phyloP scores from a whole-genome alignment of 2,329 filamentous ascomycete genomes.

The Knufia petricola region DNA sequence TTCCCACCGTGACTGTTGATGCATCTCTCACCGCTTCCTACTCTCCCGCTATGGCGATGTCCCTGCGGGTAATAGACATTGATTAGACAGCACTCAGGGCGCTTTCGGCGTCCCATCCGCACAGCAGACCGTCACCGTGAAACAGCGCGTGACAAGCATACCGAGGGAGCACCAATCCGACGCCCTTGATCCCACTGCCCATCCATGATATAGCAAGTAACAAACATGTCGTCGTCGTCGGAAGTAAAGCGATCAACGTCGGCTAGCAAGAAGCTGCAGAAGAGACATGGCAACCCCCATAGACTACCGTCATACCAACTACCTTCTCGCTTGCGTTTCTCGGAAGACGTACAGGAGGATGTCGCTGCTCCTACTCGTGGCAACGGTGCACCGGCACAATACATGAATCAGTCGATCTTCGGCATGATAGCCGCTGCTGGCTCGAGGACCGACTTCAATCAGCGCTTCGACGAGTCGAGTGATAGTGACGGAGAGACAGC shows the following conservation, averaged over 20 bases:
- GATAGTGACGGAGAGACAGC: slow-evolving; percentile 58
- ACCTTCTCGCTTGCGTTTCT: slow-evolving; percentile 49
- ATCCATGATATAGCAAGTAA: background rate
- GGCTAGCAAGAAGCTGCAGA: slow-evolving; percentile 34
- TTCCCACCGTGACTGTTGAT: background rate
- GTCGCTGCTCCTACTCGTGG: slow-evolving; percentile 45
- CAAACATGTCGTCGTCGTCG: slow-evolving; percentile 29
- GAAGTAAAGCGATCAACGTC: slow-evolving; percentile 36
- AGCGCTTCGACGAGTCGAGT: slow-evolving; percentile 72
- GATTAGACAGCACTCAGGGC: background rate
- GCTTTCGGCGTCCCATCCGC: background rate
- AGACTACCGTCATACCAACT: slow-evolving; percentile 42
- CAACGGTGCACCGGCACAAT: slow-evolving; percentile 38
- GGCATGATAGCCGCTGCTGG: slow-evolving; percentile 84
- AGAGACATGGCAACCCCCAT: slow-evolving; percentile 33
- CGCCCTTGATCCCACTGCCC: background rate
- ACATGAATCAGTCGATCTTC: slow-evolving; percentile 92
- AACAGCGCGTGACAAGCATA: background rate
- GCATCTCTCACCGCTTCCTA: slow-evolving; percentile 2
- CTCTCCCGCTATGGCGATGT: background rate
- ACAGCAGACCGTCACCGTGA: background rate
- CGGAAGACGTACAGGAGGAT: slow-evolving; percentile 52
- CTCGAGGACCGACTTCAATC: slow-evolving; percentile 70
- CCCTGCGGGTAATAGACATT: background rate
- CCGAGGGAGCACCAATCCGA: background rate